Percentiles rank a stretch among this genome's conserved stretches.
These are phyloP conservation scores for Dimargaris verticillata DNA, from an alignment of 192 early-diverging fungal species.

Conservation along the genomic window DNA sequence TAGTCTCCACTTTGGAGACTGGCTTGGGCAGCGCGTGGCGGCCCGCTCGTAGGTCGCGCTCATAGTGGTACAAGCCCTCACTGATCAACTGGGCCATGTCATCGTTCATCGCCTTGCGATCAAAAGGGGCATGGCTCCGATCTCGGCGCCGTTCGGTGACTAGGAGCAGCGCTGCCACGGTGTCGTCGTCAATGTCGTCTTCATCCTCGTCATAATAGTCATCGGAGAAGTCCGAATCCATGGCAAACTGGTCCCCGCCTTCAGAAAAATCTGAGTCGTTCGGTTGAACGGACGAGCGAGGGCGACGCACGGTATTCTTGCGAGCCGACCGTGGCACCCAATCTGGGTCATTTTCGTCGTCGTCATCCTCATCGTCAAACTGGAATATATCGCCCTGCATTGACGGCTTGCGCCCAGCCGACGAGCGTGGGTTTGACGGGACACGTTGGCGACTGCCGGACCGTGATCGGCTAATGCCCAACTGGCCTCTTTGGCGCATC, in stretches of 20 bases:
- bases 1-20: slow-evolving; percentile 41
- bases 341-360: too few relatives aligned
- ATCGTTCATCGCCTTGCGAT: slow-evolving; percentile 58
- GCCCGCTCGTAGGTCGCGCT: slow-evolving; percentile 46
- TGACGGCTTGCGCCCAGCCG: slow-evolving; percentile 10
- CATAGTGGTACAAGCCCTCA: slow-evolving; percentile 87
- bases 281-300: too few relatives aligned
- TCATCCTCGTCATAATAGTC: slow-evolving; percentile 47
- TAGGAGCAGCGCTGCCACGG: slow-evolving; percentile 73
- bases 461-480: slow-evolving; percentile 12
- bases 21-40: slow-evolving; percentile 22
- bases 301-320: too few relatives aligned
- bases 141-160: slow-evolving; percentile 71
- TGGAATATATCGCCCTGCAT: slow-evolving; percentile 15
- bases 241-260: slow-evolving; percentile 63
- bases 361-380: slow-evolving; percentile 14
- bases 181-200: slow-evolving; percentile 81
- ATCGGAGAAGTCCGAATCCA: slow-evolving; percentile 43
- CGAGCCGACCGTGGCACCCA: too few relatives aligned
- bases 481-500: too few relatives aligned
- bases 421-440: slow-evolving; percentile 10
- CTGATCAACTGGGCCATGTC: slow-evolving; percentile 87
- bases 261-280: slow-evolving; percentile 23
- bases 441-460: slow-evolving; percentile 12
- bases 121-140: slow-evolving; percentile 54